phyloP scores from a whole-genome alignment of 768 basidiomycete genomes.

The Hygrocybe punicea region DNA sequence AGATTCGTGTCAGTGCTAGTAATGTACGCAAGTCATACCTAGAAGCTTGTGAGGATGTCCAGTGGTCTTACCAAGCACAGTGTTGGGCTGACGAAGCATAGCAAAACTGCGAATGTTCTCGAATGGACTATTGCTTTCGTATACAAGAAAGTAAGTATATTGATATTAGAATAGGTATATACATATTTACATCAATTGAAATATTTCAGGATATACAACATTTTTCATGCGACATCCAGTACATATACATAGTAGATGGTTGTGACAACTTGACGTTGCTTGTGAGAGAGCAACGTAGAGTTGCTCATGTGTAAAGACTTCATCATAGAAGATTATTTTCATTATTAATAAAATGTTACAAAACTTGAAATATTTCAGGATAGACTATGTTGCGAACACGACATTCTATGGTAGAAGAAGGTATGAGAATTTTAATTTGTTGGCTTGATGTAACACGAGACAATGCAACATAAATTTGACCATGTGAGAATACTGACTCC shows the following conservation, averaged over 20 bases:
- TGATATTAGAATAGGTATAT: not conserved
- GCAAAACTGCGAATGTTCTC: not conserved
- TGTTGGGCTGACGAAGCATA: not conserved
- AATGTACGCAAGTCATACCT: not conserved
- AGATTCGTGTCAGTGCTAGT: not conserved
- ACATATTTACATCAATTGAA: no score
- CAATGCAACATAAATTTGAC: slow-evolving; percentile 43
- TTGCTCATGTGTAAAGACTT: no score
- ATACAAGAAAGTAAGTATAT: no score
- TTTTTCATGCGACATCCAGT: no score
- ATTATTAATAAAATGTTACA: no score
- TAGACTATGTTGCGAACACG: not conserved
- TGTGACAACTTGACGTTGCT: no score
- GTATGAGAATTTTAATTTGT: not conserved
- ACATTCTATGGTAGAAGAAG: not conserved
- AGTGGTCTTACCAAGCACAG: not conserved
- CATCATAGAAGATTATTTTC: no score
- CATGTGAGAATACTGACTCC: slow-evolving; percentile 9
- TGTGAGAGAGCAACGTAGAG: no score
- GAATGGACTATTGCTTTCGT: not conserved
- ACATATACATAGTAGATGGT: no score
- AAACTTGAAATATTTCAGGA: no score
- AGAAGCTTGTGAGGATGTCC: no score
- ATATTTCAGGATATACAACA: not conserved
- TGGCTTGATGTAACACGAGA: slow-evolving; percentile 15